Evolutionary conservation across 2,329 filamentous ascomycete species (phyloP).

Genomic region (Aspergillus sclerotialis): DNA sequence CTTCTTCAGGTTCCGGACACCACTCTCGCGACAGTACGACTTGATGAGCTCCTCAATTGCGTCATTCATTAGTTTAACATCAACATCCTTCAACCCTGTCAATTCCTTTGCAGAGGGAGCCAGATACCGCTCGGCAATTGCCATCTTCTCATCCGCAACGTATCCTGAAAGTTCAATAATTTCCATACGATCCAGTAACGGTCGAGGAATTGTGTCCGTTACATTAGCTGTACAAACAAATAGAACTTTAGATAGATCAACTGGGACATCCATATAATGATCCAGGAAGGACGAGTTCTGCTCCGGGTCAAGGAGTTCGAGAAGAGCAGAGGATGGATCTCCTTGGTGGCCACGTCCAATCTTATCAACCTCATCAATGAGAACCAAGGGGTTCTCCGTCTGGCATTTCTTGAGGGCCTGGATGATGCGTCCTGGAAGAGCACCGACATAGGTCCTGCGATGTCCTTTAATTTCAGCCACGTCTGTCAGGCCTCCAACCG

Average conservation of each 20-base stretch:
- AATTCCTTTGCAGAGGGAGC: constrained; percentile 91
- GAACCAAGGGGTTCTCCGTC: constrained; percentile 91
- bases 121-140: constrained; percentile 89
- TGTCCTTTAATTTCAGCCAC: constrained; percentile 99
- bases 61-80: constrained; percentile 77
- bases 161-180: constrained; percentile 94
- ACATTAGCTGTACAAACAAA: constrained; percentile 99
- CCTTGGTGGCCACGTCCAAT: constrained; percentile 95
- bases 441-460: constrained; percentile 90
- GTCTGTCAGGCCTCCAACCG: constrained; percentile 91
- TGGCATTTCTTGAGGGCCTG: constrained; percentile 98
- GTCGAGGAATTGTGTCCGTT: constrained; percentile 94
- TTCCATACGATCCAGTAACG: constrained; percentile 94
- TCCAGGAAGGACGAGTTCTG: constrained; percentile 97
- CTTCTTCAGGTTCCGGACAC: constrained; percentile 96
- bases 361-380: constrained; percentile 98
- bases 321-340: constrained; percentile 85
- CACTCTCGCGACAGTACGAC: constrained; percentile 94
- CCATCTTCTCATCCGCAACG: constrained; percentile 97
- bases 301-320: constrained; percentile 91
- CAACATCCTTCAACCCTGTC: constrained; percentile 80
- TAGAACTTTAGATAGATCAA: constrained; percentile 93
- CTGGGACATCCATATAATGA: constrained; percentile 97
- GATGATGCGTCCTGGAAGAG: constrained; percentile 90
- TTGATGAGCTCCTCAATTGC: constrained; percentile 97